Base-by-base conservation (phyloP, 495 filamentous ascomycete genomes). In the Aspergillus homomorphus region DNA sequence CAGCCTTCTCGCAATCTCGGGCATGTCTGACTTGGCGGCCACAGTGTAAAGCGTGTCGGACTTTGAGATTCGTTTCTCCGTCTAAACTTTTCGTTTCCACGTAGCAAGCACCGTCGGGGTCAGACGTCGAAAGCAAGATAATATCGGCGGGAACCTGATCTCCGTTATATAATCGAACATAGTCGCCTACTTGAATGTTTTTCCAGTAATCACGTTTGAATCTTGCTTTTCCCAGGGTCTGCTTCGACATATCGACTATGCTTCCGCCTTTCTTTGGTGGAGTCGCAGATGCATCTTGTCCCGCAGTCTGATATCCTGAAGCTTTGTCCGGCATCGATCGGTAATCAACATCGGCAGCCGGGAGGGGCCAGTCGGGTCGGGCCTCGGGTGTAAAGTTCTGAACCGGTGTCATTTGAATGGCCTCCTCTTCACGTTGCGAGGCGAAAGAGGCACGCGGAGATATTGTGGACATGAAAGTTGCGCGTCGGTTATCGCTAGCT, bases 41-140 rank as follows among this genome's bases (percentile, higher is more conserved):
- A 72, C 90, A 91, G 59, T 93, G 87, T 24, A 98, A 80, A 19
- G 95, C 92, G 58, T 92, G 89, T 21, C 95, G 88, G 53, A 98
- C 90, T 72, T 99, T 99, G 53, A 99, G 76, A 64, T 99, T 99
- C 0, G 95, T 99, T 71, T 99, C 95, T 19, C 95, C 95, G 66
- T 99, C 95, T 70, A 99, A 74, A 66, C 95, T 96, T 79, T 96
- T 99, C 2, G 95, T 99, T 73, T 99, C 95, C 21, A 98, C 88
- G 63, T 98, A 98, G 70, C 95, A 99, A 33, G 92, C 89, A 41
- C 95, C 95, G 66, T 99, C 95, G 4, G 85, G 82, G 65, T 97
- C 94, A 2, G 94, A 97, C 10, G 95, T 97, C 14, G 94, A 91
- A n/a, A 99, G 77, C 53, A 99, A 90, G 51, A 98, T 87, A 45